Conservation (phyloP, 2,329 filamentous ascomycete species). For the Verticillium zaregamsianum region DNA sequence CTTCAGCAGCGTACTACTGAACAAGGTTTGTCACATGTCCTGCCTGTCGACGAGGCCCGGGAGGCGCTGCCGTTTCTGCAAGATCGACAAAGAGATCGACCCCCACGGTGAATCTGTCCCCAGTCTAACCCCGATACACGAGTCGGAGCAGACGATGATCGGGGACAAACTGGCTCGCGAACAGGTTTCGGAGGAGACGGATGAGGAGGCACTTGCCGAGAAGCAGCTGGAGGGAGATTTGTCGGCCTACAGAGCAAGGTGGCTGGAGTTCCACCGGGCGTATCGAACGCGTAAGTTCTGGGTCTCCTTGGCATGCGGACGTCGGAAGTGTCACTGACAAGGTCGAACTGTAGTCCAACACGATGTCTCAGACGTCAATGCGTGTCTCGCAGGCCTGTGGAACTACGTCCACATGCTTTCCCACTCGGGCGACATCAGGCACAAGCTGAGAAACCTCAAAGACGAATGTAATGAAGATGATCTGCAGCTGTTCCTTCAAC, state of each 20-base stretch:
- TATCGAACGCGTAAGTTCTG: neutral
- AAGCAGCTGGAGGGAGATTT: neutral
- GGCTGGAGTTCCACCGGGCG: neutral
- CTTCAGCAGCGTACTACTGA: neutral
- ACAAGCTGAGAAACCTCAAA: neutral
- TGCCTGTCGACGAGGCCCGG: neutral
- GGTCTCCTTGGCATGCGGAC: too few species aligned
- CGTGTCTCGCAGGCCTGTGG: neutral
- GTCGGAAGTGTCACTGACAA: neutral
- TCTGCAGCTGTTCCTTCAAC: neutral
- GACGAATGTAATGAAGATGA: neutral
- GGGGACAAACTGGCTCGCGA: neutral
- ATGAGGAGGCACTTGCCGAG: too few species aligned
- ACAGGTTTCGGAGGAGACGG: too few species aligned
- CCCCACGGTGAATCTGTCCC: neutral
- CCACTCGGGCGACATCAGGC: neutral
- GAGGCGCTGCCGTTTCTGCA: neutral
- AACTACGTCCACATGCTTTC: neutral
- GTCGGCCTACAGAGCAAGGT: neutral
- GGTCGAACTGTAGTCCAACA: neutral
- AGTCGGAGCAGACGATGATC: neutral
- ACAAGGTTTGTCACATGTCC: neutral
- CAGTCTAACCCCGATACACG: neutral
- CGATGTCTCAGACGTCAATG: neutral
- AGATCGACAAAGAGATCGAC: neutral